Base-by-base conservation (phyloP, 495 filamentous ascomycete genomes). In the Podospora sp. region DNA sequence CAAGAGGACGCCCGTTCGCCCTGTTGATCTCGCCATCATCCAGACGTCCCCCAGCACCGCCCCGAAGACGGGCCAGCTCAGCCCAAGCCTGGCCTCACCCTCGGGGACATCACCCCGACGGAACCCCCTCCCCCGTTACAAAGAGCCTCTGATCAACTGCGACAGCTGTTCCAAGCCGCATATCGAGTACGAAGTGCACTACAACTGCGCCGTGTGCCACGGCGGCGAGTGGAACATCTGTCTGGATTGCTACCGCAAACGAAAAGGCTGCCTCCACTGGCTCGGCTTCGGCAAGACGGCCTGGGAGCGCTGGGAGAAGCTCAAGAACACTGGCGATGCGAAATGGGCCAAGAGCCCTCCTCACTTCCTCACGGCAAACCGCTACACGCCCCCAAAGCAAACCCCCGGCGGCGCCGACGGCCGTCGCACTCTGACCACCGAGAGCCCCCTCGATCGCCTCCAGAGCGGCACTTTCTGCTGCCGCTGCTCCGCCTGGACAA, bases 381-480 rank as follows among this genome's bases (percentile, higher is more conserved):
- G 88, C 58, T 97, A 92, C 68, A 76, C 82, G 20, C 82, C 79
- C n/a, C 88, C 90, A 2, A 79, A 75, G 22, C 68, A 77, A 2
- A 62, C 66, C 3, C 76, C 79, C 1, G 82, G 79, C 25, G 81
- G 80, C n/a, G 79, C 83, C 9, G 81, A 85, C 20, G 82, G 82
- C 14, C 75, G 80, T 24, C 80, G 76, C 60, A 82, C 79, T 9
- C 75, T 89, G 21, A 91, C 87, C 0, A 87, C 78, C 14, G 88
- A 90, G 64, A 85, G 91, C 71, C 90, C 91, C 0, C 73, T 82
- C 8, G 81, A 80, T 36, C 81, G 91, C 20, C 78, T 96, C n/a
- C 85, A 92, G 74, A 86, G 83, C 55, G 93, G 93, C n/a, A 84
- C 89, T 24, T 97, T 97, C 76, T 97, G 93, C 77, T 84, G 87